Percentiles rank a stretch among this genome's conserved stretches.
phyloP scores from a whole-genome alignment of 345 rosid species.

The Populus ilicifolia region DNA sequence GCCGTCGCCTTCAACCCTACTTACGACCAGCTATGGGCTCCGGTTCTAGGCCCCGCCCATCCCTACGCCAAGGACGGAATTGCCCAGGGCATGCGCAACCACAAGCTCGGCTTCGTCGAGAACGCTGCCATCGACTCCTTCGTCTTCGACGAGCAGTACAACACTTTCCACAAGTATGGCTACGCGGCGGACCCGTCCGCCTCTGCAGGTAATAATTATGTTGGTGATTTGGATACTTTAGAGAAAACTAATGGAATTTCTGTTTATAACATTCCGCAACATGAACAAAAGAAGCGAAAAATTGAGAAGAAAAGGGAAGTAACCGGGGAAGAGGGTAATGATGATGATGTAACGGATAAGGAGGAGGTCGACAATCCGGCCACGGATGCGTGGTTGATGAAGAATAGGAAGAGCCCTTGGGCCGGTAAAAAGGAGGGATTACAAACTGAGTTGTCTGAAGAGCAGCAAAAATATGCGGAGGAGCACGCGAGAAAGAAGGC shows the following conservation, averaged over 20 bases:
- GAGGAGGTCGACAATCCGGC: slow-evolving; percentile 76
- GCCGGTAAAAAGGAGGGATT: slow-evolving; percentile 85
- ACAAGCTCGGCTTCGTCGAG: slow-evolving; percentile 94
- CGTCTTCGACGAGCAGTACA: slow-evolving; percentile 86
- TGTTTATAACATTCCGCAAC: slow-evolving; percentile 73
- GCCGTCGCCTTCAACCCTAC: slow-evolving; percentile 72
- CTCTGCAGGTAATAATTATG: slow-evolving; percentile 46
- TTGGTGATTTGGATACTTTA: slow-evolving; percentile 78
- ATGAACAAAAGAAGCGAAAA: slow-evolving; percentile 75
- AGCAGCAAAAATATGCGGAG: slow-evolving; percentile 95
- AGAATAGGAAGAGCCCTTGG: slow-evolving; percentile 93
- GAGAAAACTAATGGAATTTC: slow-evolving; percentile 59
- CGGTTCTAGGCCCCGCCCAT: slow-evolving; percentile 77
- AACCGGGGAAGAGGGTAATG: slow-evolving; percentile 36
- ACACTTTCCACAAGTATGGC: slow-evolving; percentile 83
- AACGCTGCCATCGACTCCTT: slow-evolving; percentile 83
- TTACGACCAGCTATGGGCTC: slow-evolving; percentile 91
- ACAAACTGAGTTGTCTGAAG: slow-evolving; percentile 79
- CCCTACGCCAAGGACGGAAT: slow-evolving; percentile 94
- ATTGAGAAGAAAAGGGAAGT: slow-evolving; percentile 54
- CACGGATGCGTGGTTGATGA: slow-evolving; percentile 68
- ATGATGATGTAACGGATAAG: slow-evolving; percentile 24
- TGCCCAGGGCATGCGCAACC: slow-evolving; percentile 95
- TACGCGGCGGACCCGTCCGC: slow-evolving; percentile 84
- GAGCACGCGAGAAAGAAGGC: slow-evolving; percentile 92